Evolutionary conservation across 805 yeast genomes (phyloP).

Genomic region (Lipomyces yamanashiensis): DNA sequence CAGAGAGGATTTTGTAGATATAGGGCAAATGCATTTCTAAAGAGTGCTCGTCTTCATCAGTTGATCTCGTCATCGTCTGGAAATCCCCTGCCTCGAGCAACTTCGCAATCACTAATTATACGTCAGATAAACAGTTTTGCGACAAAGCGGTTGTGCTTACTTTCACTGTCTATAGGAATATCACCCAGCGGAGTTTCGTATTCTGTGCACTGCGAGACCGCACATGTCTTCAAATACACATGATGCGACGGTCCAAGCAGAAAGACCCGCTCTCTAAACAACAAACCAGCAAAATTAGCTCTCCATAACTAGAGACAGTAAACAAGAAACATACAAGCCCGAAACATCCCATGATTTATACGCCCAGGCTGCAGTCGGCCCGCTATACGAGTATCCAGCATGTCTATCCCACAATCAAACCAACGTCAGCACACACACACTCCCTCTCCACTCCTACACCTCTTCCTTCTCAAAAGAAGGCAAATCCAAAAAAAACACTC

Average conservation of each 20-base stretch:
- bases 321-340: constrained; percentile 44
- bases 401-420: constrained; percentile 52
- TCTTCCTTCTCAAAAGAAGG: neutral
- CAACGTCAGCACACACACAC: constrained; percentile 13
- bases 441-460: neutral
- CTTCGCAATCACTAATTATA: constrained; percentile 26
- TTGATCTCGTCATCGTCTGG: constrained; percentile 58
- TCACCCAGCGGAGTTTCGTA: constrained; percentile 87
- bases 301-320: neutral
- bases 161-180: constrained; percentile 64
- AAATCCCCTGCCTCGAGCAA: constrained; percentile 51
- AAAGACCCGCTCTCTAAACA: constrained; percentile 58
- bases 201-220: constrained; percentile 55
- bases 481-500: constrained; percentile 32
- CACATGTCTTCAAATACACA: constrained; percentile 70
- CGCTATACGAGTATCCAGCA: constrained; percentile 90
- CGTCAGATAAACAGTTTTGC: neutral
- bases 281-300: neutral
- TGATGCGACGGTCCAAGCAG: constrained; percentile 94
- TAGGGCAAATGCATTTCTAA: constrained; percentile 94
- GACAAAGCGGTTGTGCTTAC: constrained; percentile 25
- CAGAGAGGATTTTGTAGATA: constrained; percentile 55
- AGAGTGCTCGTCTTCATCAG: constrained; percentile 87
- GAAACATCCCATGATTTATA: constrained; percentile 71
- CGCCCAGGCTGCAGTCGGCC: constrained; percentile 74